Evolutionary conservation across 169 alveolate species (phyloP), one percentile per base, ranked within the genome.

Genomic region (Hepatocystis sp.): DNA sequence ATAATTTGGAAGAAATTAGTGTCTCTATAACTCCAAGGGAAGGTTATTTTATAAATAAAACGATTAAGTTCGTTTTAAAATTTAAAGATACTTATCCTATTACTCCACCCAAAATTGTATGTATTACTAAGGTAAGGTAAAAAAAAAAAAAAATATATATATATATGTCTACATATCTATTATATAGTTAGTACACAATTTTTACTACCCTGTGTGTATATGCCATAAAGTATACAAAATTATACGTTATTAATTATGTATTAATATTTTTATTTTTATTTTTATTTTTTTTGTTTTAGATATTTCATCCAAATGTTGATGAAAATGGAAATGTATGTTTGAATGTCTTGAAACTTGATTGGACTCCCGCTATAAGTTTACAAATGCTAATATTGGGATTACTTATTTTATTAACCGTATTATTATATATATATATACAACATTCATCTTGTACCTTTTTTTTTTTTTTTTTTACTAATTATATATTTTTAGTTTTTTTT

Each of bases 261-360:
- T n/a, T n/a, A n/a, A n/a, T n/a, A n/a, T n/a, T n/a, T n/a, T n/a
- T n/a, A n/a, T n/a, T n/a, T n/a, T n/a, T n/a, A n/a, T n/a, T n/a
- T n/a, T n/a, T n/a, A n/a, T n/a, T n/a, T n/a, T n/a, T n/a, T n/a
- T n/a, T n/a, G n/a, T 44, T 56, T 46, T 39, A 71, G 86, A 71
- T 71, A 56, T 71, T 71, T 36, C 86, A 71, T 36, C 86, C 86
- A 21, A 71, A 71, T 49, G 58, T 71, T 71, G 86, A 71, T 27
- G 86, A 71, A 17, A 46, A 51, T 2, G 86, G 86, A 19, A 71
- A 71, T 49, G 86, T 71, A 28, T 71, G 86, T 42, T 71, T 71
- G 64, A 71, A 71, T 39, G 60, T 71, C 51, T 61, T 71, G 58
- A 71, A 71, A 39, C 71, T 71, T 25, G 86, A 71, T 2, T 71